Evolutionary conservation across 441 rosid species (phyloP).

Genomic region (Gossypium gossypioides): DNA sequence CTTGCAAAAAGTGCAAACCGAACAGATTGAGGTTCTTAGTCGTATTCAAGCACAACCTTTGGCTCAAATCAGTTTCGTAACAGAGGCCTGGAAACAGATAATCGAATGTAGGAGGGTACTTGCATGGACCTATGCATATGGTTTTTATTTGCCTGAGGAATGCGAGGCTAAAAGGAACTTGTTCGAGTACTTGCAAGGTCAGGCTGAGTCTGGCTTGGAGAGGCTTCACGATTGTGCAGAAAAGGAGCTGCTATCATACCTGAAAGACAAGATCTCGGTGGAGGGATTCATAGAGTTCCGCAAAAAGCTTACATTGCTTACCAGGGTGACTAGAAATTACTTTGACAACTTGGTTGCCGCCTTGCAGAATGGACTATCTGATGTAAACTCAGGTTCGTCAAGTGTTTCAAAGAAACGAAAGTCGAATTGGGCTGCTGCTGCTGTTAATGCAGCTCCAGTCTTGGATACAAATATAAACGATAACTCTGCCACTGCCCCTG

Average conservation of each 20-base stretch:
- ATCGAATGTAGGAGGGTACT: constrained; percentile 67
- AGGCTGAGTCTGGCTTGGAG: constrained; percentile 17
- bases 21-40: constrained; percentile 35
- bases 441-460: background rate
- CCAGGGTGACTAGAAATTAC: background rate
- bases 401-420: background rate
- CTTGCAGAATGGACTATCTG: constrained; percentile 9
- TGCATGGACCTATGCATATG: constrained; percentile 73
- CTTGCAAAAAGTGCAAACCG: constrained; percentile 27
- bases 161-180: constrained; percentile 20
- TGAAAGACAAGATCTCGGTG: background rate
- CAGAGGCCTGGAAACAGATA: constrained; percentile 67
- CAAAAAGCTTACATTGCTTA: constrained; percentile 2
- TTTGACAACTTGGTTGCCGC: constrained; percentile 10
- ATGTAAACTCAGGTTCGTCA: background rate
- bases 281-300: background rate
- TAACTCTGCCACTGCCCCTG: background rate
- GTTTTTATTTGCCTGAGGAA: constrained; percentile 41
- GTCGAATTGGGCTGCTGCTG: background rate
- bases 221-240: constrained; percentile 20
- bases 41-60: constrained; percentile 31
- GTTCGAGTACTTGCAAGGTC: constrained; percentile 34
- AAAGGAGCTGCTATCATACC: background rate
- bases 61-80: constrained; percentile 39
- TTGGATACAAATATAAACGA: background rate